A percentile compares a stretch with the other conserved stretches of the same genome.
phyloP scores from a whole-genome alignment of 352 stramenopile genomes.

The Globisporangium middletonii region DNA sequence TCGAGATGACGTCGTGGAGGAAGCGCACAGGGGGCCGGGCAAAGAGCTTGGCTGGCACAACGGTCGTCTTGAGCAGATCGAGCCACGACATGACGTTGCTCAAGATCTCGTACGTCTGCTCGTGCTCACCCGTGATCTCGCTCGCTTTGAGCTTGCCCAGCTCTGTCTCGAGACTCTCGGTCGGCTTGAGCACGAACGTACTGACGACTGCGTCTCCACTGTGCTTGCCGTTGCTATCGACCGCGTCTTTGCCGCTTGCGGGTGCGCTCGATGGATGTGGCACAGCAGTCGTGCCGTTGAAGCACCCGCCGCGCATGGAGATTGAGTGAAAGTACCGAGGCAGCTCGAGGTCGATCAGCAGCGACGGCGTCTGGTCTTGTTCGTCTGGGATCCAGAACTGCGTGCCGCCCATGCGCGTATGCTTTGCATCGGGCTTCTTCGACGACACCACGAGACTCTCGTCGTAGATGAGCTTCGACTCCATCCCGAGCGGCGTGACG shows the following conservation, averaged over 20 bases:
- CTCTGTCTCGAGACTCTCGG: slow-evolving; percentile 24
- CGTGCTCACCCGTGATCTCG: slow-evolving; percentile 48
- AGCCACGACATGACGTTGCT: slow-evolving; percentile 72
- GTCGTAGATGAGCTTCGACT: slow-evolving; percentile 49
- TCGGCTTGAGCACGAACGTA: slow-evolving; percentile 38
- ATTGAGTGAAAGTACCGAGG: slow-evolving; percentile 62
- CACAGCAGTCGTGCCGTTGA: slow-evolving; percentile 12
- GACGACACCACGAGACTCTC: slow-evolving; percentile 57
- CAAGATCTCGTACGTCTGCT: slow-evolving; percentile 60
- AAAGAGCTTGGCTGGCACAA: slow-evolving; percentile 69
- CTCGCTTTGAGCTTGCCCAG: slow-evolving; percentile 33
- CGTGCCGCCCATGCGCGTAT: slow-evolving; percentile 41
- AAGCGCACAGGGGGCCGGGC: slow-evolving; percentile 72
- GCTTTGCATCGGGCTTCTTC: slow-evolving; percentile 48
- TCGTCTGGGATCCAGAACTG: slow-evolving; percentile 58
- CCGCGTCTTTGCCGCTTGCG: not conserved
- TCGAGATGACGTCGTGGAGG: slow-evolving; percentile 71
- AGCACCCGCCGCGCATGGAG: slow-evolving; percentile 44
- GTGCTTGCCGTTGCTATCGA: not conserved
- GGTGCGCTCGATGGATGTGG: slow-evolving; percentile 5
- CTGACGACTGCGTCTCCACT: not conserved
- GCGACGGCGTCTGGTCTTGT: slow-evolving; percentile 41
- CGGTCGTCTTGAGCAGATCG: slow-evolving; percentile 62
- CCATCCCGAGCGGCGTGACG: slow-evolving; percentile 43
- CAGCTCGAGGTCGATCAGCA: slow-evolving; percentile 69